These are phyloP conservation scores for Euphorbia schlechtendalii DNA, from an alignment of 441 rosid species.

Conservation along the genomic window DNA sequence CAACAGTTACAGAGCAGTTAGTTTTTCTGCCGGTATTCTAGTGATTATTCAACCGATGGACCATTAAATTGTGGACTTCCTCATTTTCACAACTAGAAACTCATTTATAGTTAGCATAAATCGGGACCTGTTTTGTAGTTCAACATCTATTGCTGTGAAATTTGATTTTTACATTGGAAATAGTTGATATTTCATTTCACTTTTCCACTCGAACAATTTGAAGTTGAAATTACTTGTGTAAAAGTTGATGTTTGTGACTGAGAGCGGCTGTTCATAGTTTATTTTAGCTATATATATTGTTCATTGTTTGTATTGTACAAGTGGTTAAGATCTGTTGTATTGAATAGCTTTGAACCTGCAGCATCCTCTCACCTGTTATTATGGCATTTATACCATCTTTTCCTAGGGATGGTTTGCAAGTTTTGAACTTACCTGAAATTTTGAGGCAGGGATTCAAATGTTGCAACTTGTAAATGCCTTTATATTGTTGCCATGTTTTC, in stretches of 20 bases:
- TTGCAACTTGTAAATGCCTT: not conserved
- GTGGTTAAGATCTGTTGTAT: not conserved
- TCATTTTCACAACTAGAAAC: not conserved
- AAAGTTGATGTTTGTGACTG: not conserved
- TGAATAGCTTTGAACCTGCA: not conserved
- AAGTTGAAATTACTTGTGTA: not conserved
- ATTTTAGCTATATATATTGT: not conserved
- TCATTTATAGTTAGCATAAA: not conserved
- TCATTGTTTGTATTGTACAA: not conserved
- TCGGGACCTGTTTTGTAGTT: not conserved
- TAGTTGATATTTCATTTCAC: not conserved
- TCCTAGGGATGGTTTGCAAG: not conserved
- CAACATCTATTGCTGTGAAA: not conserved
- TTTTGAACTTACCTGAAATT: not conserved
- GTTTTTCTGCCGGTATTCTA: not conserved
- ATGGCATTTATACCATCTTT: not conserved
- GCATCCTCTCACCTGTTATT: not conserved
- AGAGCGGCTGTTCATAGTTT: conserved; percentile 1
- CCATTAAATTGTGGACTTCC: not conserved
- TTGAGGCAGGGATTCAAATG: conserved; percentile 5
- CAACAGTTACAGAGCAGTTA: not conserved
- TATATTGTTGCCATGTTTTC: not conserved
- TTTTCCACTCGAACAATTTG: not conserved
- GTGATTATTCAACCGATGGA: not conserved
- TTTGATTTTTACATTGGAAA: not conserved